A percentile compares a stretch with the other conserved stretches of the same genome.
These are phyloP conservation scores for Amylostereum chailletii DNA, from an alignment of 1,284 basidiomycete genomes.

Conservation along the genomic window DNA sequence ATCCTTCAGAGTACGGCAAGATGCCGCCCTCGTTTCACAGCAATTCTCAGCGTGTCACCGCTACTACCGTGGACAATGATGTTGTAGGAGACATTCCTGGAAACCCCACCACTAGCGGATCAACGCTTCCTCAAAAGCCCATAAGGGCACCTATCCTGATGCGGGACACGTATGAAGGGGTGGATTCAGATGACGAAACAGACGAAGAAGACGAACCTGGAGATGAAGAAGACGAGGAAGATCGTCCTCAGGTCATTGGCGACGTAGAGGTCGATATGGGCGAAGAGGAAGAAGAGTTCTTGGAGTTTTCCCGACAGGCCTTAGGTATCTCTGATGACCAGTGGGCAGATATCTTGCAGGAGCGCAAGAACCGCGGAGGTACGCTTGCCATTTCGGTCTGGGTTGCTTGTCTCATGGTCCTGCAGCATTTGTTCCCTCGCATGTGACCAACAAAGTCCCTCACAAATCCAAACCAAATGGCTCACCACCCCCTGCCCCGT, in stretches of 20 bases:
- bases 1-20: constrained; percentile 67
- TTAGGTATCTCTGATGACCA: constrained; percentile 79
- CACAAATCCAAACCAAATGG: too few species aligned
- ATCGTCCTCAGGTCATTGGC: constrained; percentile 69
- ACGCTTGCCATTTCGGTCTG: constrained; percentile 17
- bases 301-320: constrained; percentile 86
- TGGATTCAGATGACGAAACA: constrained; percentile 79
- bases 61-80: constrained; percentile 39
- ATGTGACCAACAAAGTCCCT: constrained; percentile 15
- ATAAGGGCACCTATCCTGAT: constrained; percentile 71
- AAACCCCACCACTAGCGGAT: background rate
- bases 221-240: constrained; percentile 63
- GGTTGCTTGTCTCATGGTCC: background rate
- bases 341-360: constrained; percentile 76
- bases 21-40: constrained; percentile 66
- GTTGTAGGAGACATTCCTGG: constrained; percentile 20
- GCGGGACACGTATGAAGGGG: constrained; percentile 76
- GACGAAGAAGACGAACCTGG: constrained; percentile 44
- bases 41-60: constrained; percentile 60
- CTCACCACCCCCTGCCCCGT: too few species aligned
- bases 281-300: constrained; percentile 85
- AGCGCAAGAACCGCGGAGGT: constrained; percentile 73
- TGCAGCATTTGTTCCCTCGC: constrained; percentile 62
- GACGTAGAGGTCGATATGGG: constrained; percentile 83
- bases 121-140: constrained; percentile 19